Percentiles rank a stretch among this genome's conserved stretches.
phyloP scores from a whole-genome alignment of 192 early-diverging fungal genomes.

The Linnemannia schmuckeri region DNA sequence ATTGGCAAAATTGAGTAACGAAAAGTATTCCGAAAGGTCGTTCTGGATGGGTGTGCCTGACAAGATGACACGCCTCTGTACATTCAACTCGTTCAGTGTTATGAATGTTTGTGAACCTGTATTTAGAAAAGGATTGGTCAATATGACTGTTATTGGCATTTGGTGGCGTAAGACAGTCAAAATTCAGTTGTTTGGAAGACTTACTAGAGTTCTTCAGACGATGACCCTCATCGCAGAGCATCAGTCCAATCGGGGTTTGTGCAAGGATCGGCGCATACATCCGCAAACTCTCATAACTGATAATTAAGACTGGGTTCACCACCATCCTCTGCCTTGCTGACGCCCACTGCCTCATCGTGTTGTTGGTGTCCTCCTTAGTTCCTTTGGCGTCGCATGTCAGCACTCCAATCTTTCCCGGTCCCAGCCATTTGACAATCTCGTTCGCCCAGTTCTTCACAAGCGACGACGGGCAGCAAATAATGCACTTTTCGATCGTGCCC shows the following conservation, averaged over 20 bases:
- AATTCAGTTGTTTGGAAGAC: neutral
- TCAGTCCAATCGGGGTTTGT: slow-evolving; percentile 87
- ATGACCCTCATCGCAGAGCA: slow-evolving; percentile 98
- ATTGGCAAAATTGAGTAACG: slow-evolving; percentile 94
- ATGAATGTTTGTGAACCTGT: slow-evolving; percentile 84
- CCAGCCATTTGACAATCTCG: slow-evolving; percentile 95
- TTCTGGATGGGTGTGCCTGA: slow-evolving; percentile 95
- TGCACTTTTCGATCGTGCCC: slow-evolving; percentile 95
- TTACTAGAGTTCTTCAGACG: slow-evolving; percentile 89
- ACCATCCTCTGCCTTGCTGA: slow-evolving; percentile 87
- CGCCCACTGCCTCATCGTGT: slow-evolving; percentile 85
- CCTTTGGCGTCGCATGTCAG: slow-evolving; percentile 92
- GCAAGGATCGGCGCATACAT: slow-evolving; percentile 81
- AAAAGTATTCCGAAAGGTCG: slow-evolving; percentile 93
- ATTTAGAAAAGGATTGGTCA: neutral
- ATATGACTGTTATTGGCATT: neutral
- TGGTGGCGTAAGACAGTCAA: neutral
- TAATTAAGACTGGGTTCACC: slow-evolving; percentile 93
- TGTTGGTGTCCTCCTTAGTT: slow-evolving; percentile 85
- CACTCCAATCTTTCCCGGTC: slow-evolving; percentile 83
- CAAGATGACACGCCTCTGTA: slow-evolving; percentile 92
- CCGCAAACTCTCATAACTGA: slow-evolving; percentile 97
- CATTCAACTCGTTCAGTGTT: slow-evolving; percentile 86
- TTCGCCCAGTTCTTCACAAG: slow-evolving; percentile 99
- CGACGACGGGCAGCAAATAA: slow-evolving; percentile 96